phyloP scores from a whole-genome alignment of 805 yeast species.

The Tetrapisispora taiwanensis region DNA sequence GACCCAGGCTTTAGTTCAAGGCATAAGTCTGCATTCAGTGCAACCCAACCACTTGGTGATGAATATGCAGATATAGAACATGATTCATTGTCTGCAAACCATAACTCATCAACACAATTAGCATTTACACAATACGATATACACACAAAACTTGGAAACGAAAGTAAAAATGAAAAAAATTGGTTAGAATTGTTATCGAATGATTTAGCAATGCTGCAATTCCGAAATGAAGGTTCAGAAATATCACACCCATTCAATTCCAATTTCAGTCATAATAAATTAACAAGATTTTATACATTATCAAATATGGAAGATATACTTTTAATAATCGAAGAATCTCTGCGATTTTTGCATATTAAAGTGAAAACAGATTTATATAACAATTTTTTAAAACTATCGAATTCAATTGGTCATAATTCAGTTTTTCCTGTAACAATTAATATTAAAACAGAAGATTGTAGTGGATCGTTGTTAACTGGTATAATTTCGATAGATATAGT shows the following conservation, averaged over 20 bases:
- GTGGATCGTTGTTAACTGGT: slow-evolving; percentile 38
- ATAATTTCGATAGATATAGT: slow-evolving; percentile 34
- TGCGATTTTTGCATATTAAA: slow-evolving; percentile 15
- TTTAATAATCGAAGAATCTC: slow-evolving; percentile 25
- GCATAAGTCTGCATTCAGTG: slow-evolving; percentile 6
- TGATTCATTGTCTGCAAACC: slow-evolving; percentile 7
- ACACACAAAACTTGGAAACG: not conserved
- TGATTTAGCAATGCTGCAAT: slow-evolving; percentile 23
- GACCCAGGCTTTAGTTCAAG: not conserved
- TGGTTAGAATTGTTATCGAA: slow-evolving; percentile 18
- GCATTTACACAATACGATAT: slow-evolving; percentile 12
- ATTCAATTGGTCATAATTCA: slow-evolving; percentile 12
- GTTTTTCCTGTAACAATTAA: slow-evolving; percentile 32
- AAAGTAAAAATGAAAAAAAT: slow-evolving; percentile 12
- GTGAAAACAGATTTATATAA: slow-evolving; percentile 18
- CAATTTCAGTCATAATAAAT: slow-evolving; percentile 16
- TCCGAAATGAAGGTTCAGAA: slow-evolving; percentile 7
- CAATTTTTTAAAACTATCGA: slow-evolving; percentile 9
- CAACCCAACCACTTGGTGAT: slow-evolving; percentile 38
- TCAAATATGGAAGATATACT: slow-evolving; percentile 21
- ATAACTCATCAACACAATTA: slow-evolving; percentile 16
- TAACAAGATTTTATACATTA: slow-evolving; percentile 25
- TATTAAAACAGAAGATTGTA: slow-evolving; percentile 35
- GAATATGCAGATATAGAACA: slow-evolving; percentile 33
- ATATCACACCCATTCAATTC: not conserved